A percentile compares a stretch with the other conserved stretches of the same genome.
phyloP scores from a whole-genome alignment of 768 basidiomycete species.

The Suillus subalutaceus region DNA sequence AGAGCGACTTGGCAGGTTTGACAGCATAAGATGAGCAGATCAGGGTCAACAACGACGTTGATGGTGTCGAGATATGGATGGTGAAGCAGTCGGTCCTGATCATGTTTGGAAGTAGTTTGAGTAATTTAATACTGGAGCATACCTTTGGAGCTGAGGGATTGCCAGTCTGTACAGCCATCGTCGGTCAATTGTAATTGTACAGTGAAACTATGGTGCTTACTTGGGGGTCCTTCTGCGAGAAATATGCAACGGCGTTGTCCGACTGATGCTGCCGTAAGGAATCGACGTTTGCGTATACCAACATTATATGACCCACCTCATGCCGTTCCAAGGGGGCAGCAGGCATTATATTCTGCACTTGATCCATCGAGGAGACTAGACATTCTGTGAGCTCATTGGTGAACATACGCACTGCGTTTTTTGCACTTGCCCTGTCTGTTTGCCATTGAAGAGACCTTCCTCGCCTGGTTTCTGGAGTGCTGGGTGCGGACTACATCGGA shows the following conservation, averaged over 20 bases:
- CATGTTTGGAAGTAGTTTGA: not conserved
- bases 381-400: too few species aligned
- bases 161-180: not conserved
- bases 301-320: not conserved
- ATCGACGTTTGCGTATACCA: not conserved
- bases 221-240: not conserved
- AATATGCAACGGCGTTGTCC: not conserved
- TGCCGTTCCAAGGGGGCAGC: not conserved
- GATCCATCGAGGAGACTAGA: too few species aligned
- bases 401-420: too few species aligned
- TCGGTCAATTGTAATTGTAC: not conserved
- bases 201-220: not conserved
- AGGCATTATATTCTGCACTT: not conserved
- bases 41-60: not conserved
- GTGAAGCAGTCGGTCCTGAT: not conserved
- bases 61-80: not conserved
- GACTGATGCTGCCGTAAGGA: not conserved
- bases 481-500: too few species aligned
- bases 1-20: not conserved
- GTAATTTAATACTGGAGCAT: not conserved
- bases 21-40: not conserved
- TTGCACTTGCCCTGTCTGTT: too few species aligned
- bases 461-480: too few species aligned
- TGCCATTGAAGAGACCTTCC: too few species aligned
- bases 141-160: not conserved